A percentile compares a stretch with the other conserved stretches of the same genome.
Evolutionary conservation across 352 stramenopile species (phyloP).

Genomic region (Phytopythium mirpurense): DNA sequence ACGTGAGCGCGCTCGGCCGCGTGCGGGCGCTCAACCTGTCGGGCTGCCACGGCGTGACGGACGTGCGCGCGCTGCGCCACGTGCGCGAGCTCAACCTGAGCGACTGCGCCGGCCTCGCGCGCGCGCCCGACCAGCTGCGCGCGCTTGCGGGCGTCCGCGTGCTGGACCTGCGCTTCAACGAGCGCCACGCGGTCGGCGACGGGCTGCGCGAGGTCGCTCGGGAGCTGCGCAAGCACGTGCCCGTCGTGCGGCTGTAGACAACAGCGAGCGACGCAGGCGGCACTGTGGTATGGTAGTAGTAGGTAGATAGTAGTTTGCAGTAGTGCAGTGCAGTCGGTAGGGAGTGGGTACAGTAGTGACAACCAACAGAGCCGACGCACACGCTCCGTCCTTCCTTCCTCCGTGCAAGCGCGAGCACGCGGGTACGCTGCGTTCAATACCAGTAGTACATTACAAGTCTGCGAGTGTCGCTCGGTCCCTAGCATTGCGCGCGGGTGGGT

Average conservation of each 20-base stretch:
- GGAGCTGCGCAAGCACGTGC: conserved; percentile 22
- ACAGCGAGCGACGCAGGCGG: no score
- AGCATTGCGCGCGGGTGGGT: no score
- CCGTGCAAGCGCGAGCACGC: no score
- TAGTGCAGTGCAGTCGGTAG: no score
- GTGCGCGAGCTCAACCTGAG: conserved; percentile 63
- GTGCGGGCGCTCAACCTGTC: conserved; percentile 59
- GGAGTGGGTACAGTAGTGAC: no score
- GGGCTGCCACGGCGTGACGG: conserved; percentile 35
- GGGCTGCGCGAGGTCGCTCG: conserved; percentile 12
- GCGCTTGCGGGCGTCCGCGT: conserved; percentile 56
- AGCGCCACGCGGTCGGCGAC: conserved; percentile 11
- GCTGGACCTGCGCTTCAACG: conserved; percentile 62
- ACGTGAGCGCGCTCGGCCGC: conserved; percentile 39
- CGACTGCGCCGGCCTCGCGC: conserved; percentile 40
- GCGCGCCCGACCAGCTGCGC: conserved; percentile 19
- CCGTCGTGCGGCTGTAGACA: conserved; percentile 21
- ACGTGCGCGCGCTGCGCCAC: conserved; percentile 35
- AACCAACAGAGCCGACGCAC: no score
- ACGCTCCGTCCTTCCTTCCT: no score
- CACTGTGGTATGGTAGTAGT: no score
- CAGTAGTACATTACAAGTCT: no score
- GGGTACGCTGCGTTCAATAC: no score
- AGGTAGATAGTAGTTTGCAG: no score
- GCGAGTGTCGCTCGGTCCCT: no score